A percentile compares a stretch with the other conserved stretches of the same genome.
phyloP scores from a whole-genome alignment of 1,139 yeast genomes.

The Suhomyces atakaporum region DNA sequence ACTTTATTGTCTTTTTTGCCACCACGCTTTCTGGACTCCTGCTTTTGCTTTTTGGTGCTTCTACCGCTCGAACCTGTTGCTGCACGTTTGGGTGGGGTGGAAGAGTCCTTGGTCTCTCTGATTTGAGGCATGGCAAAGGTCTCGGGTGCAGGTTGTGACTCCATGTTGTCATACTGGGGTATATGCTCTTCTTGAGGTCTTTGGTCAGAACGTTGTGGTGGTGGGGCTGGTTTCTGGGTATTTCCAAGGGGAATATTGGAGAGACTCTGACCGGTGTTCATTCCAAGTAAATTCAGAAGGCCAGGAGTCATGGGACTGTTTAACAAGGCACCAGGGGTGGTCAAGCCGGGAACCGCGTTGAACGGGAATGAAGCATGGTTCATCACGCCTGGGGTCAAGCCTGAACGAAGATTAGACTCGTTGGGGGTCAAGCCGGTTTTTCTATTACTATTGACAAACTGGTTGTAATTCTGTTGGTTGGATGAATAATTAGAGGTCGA shows the following conservation, averaged over 20 bases:
- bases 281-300: slow-evolving; percentile 26
- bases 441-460: slow-evolving; percentile 35
- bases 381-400: slow-evolving; percentile 47
- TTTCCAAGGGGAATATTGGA: not conserved
- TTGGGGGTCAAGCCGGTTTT: slow-evolving; percentile 71
- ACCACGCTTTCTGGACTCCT: slow-evolving; percentile 9
- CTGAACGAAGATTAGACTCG: slow-evolving; percentile 66
- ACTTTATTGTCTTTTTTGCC: slow-evolving; percentile 6
- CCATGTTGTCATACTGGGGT: too few relatives aligned
- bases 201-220: slow-evolving; percentile 3
- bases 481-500: slow-evolving; percentile 3
- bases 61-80: slow-evolving; percentile 9
- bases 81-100: slow-evolving; percentile 13
- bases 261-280: slow-evolving; percentile 13
- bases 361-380: slow-evolving; percentile 12
- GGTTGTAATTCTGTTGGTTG: slow-evolving; percentile 21
- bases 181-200: slow-evolving; percentile 1
- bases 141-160: slow-evolving; percentile 2
- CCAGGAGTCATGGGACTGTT: slow-evolving; percentile 51
- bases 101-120: slow-evolving; percentile 4
- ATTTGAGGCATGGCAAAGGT: slow-evolving; percentile 8
- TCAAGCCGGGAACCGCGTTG: slow-evolving; percentile 39
- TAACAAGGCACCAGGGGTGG: slow-evolving; percentile 47
- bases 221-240: slow-evolving; percentile 5
- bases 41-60: slow-evolving; percentile 13